phyloP scores from a whole-genome alignment of 805 yeast genomes.

The Monosporozyma servazzii region DNA sequence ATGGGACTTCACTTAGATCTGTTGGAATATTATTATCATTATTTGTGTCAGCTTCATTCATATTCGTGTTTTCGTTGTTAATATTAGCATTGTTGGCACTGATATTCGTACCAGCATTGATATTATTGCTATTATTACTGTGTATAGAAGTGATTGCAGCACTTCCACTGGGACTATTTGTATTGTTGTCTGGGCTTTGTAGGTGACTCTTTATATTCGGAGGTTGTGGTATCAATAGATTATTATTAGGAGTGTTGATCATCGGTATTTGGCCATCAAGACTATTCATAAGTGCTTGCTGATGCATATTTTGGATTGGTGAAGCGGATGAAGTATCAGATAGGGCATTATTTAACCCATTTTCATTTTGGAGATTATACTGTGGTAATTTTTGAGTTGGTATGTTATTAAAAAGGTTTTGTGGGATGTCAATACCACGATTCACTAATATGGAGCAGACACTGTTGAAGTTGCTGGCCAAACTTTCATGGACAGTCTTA shows the following conservation, averaged over 20 bases:
- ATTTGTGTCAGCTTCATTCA: not conserved
- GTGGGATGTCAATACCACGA: constrained; percentile 62
- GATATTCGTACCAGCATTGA: not conserved
- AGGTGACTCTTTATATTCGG: not conserved
- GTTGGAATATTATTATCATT: not conserved
- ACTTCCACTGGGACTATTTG: not conserved
- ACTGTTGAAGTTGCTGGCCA: constrained; percentile 41
- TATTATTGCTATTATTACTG: not conserved
- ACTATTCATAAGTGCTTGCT: not conserved
- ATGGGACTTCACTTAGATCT: not conserved
- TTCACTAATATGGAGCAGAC: constrained; percentile 42
- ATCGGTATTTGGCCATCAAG: not conserved
- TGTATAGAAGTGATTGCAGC: not conserved
- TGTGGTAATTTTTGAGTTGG: not conserved
- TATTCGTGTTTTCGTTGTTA: not conserved
- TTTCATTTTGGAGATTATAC: not conserved
- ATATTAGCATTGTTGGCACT: not conserved
- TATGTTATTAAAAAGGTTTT: constrained; percentile 15
- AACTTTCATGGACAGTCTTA: constrained; percentile 49
- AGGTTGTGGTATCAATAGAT: not conserved
- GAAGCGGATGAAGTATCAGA: not conserved
- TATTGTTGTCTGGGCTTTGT: not conserved
- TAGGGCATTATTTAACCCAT: not conserved
- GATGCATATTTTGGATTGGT: not conserved
- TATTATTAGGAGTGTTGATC: constrained; percentile 1